Evolutionary conservation across 192 early-diverging fungal genomes (phyloP).

Genomic region (Coemansia sp.): DNA sequence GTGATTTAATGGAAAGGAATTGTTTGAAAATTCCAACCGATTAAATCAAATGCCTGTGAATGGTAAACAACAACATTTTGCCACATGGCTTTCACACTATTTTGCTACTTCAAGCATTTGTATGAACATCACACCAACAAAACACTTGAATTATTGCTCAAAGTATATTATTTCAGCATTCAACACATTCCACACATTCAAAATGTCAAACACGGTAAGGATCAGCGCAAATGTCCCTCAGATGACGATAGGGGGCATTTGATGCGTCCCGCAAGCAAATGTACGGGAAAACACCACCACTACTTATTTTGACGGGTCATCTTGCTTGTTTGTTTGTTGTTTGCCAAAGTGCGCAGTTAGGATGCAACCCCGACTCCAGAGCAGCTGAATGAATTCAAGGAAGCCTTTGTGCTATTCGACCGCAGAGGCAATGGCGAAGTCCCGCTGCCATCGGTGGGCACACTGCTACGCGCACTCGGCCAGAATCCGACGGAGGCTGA

Average conservation of each 20-base stretch:
- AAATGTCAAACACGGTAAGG: constrained; percentile 20
- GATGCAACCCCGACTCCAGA: constrained; percentile 28
- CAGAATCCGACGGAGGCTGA: constrained; percentile 80
- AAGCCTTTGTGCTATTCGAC: constrained; percentile 79
- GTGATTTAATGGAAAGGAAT: neutral
- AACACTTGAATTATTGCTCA: neutral
- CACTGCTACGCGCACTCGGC: constrained; percentile 72
- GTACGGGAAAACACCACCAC: neutral
- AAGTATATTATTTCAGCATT: neutral
- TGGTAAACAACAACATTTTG: neutral
- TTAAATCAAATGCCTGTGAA: neutral
- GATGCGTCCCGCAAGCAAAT: neutral
- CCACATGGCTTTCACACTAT: neutral
- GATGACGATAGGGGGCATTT: neutral
- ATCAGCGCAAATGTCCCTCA: neutral
- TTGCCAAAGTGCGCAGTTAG: neutral
- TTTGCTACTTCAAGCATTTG: neutral
- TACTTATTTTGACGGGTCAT: neutral
- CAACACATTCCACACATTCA: neutral
- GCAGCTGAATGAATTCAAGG: constrained; percentile 67
- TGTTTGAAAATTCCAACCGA: neutral
- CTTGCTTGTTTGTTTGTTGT: neutral
- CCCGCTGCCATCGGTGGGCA: constrained; percentile 63
- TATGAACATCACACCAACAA: neutral
- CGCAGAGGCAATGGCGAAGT: constrained; percentile 71